These are phyloP conservation scores for Hemileia vastatrix DNA, from an alignment of 1,284 basidiomycete species.

Conservation along the genomic window DNA sequence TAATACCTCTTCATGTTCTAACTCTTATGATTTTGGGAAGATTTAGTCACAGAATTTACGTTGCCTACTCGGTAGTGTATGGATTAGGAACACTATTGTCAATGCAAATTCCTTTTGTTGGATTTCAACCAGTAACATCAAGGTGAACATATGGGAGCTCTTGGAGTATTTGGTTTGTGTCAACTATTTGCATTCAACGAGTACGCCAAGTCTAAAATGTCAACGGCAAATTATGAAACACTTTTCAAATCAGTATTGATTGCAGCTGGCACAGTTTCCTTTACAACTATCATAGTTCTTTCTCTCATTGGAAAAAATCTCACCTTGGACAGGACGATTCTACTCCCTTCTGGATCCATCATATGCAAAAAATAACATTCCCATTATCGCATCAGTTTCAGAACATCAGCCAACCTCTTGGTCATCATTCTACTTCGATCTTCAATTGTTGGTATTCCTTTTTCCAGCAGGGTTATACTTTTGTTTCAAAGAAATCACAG, in stretches of 20 bases:
- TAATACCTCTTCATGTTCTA: conserved; percentile 92
- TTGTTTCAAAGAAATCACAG: conserved; percentile 40
- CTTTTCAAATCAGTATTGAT: conserved; percentile 56
- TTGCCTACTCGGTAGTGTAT: conserved; percentile 94
- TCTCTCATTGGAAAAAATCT: too few species aligned
- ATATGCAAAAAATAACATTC: conserved; percentile 44
- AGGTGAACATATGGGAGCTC: conserved; percentile 95
- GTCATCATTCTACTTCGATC: conserved; percentile 43
- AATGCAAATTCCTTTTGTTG: conserved; percentile 99
- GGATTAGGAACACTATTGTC: conserved; percentile 89
- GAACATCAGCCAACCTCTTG: conserved; percentile 44
- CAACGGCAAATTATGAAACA: conserved; percentile 82
- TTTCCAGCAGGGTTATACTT: conserved; percentile 42
- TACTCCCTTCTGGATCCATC: conserved; percentile 44
- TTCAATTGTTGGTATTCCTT: conserved; percentile 42
- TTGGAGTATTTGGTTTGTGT: conserved; percentile 90
- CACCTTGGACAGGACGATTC: conserved; percentile 44
- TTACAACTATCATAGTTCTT: conserved; percentile 35
- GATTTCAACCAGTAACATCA: conserved; percentile 93
- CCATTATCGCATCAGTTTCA: conserved; percentile 44
- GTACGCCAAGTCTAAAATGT: conserved; percentile 81
- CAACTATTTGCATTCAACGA: conserved; percentile 92
- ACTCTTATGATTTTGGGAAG: conserved; percentile 94
- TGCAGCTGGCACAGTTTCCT: conserved; percentile 54
- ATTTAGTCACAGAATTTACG: conserved; percentile 80